Conservation (phyloP, 2,329 filamentous ascomycete genomes). For the Pseudonectria foliicola region DNA sequence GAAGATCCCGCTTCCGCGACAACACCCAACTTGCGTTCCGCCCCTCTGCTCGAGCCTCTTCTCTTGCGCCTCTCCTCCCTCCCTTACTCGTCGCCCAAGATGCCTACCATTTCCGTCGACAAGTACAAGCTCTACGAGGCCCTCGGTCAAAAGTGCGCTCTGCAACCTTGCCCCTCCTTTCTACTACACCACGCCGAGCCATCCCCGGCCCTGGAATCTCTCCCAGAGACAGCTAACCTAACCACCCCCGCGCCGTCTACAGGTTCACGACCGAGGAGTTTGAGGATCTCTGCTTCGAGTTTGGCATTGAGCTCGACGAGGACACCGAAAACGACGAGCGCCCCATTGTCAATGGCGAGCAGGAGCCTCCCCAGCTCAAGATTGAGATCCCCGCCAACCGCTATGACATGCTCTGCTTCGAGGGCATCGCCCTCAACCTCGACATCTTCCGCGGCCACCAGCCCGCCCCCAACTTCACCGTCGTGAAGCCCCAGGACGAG, state of each 20-base stretch:
- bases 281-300: constrained; percentile 97
- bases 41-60: constrained; percentile 10
- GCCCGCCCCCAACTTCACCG: constrained; percentile 69
- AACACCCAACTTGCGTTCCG: constrained; percentile 13
- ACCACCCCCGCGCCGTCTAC: constrained; percentile 1
- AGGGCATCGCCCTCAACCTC: constrained; percentile 90
- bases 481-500: constrained; percentile 65
- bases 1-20: constrained; percentile 11
- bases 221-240: no score
- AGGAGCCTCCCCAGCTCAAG: constrained; percentile 88
- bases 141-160: constrained; percentile 69
- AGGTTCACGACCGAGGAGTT: constrained; percentile 92
- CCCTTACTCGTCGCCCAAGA: constrained; percentile 33
- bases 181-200: constrained; percentile 13
- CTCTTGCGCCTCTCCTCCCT: background rate
- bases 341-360: constrained; percentile 66
- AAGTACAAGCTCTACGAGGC: constrained; percentile 94
- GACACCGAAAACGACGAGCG: constrained; percentile 75
- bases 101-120: constrained; percentile 96
- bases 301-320: constrained; percentile 95
- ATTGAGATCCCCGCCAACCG: constrained; percentile 97
- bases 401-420: constrained; percentile 93
- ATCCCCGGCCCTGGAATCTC: constrained; percentile 4
- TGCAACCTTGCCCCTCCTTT: constrained; percentile 13
- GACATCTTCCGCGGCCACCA: constrained; percentile 84